Evolutionary conservation across 257 asterid genomes (phyloP).

Genomic region (Solanum phureja): DNA sequence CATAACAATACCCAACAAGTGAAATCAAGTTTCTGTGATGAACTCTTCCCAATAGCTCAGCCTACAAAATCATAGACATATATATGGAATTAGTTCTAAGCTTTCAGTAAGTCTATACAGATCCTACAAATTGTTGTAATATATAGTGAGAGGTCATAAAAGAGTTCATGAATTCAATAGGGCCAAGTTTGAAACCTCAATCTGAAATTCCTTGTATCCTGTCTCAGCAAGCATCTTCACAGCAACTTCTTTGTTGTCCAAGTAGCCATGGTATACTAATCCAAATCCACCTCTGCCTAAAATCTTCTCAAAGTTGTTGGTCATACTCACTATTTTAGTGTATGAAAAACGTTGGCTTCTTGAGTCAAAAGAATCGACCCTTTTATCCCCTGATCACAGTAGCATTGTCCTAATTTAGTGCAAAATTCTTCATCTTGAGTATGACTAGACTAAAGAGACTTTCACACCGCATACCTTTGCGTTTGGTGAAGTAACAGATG

Average conservation of each 20-base stretch:
- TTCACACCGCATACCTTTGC: neutral
- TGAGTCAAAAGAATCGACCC: neutral
- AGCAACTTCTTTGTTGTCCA: slow-evolving; percentile 26
- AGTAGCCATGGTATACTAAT: slow-evolving; percentile 24
- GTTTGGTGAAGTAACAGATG: neutral
- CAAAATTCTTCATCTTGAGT: neutral
- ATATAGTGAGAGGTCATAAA: neutral
- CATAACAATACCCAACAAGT: slow-evolving; percentile 35
- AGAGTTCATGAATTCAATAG: neutral
- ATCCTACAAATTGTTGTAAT: neutral
- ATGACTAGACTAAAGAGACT: neutral
- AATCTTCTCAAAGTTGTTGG: slow-evolving; percentile 14
- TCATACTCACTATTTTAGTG: slow-evolving; percentile 16
- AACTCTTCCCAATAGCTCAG: slow-evolving; percentile 28
- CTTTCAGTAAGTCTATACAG: neutral
- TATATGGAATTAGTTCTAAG: neutral
- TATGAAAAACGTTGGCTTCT: slow-evolving; percentile 7
- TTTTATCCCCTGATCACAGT: neutral
- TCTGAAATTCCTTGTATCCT: slow-evolving; percentile 14
- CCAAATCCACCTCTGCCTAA: slow-evolving; percentile 45
- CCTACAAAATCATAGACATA: slow-evolving; percentile 13
- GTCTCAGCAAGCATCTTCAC: slow-evolving; percentile 26
- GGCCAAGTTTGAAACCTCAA: slow-evolving; percentile 16
- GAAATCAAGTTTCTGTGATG: slow-evolving; percentile 31
- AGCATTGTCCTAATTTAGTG: neutral